Conservation (phyloP, 1,139 yeast species). For the Taphrina communis region DNA sequence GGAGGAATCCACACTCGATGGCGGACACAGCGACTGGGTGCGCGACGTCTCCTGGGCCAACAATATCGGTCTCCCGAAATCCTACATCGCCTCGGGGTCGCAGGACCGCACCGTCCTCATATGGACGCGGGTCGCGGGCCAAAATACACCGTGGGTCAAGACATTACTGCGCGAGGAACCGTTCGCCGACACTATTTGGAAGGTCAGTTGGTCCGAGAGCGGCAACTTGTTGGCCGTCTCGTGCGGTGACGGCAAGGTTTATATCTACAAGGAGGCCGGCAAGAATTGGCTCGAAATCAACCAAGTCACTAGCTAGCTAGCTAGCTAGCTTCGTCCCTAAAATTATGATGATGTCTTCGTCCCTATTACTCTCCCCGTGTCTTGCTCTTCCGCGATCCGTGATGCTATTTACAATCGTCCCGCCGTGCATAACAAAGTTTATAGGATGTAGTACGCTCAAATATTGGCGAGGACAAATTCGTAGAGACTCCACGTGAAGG, state of each 20-base stretch:
- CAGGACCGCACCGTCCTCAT: conserved; percentile 94
- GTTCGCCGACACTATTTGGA: conserved; percentile 97
- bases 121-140: conserved; percentile 79
- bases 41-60: conserved; percentile 99
- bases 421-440: too few species aligned
- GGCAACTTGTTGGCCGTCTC: conserved; percentile 95
- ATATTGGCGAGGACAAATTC: conserved; percentile 39
- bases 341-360: too few species aligned
- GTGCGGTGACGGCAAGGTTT: conserved; percentile 94
- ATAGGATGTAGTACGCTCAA: not conserved
- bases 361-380: too few species aligned
- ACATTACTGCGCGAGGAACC: conserved; percentile 70
- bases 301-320: conserved; percentile 72
- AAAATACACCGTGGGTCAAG: conserved; percentile 72
- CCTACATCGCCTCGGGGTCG: conserved; percentile 96
- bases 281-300: conserved; percentile 98
- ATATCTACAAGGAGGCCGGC: conserved; percentile 94
- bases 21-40: conserved; percentile 92
- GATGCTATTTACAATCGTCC: too few species aligned
- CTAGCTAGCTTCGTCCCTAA: not conserved
- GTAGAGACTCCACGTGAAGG: conserved; percentile 75
- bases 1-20: conserved; percentile 78
- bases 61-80: conserved; percentile 71
- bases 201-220: conserved; percentile 95
- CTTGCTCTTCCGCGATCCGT: too few species aligned